Evolutionary conservation across 768 basidiomycete species (phyloP).

Genomic region (Gyrodon lividus): DNA sequence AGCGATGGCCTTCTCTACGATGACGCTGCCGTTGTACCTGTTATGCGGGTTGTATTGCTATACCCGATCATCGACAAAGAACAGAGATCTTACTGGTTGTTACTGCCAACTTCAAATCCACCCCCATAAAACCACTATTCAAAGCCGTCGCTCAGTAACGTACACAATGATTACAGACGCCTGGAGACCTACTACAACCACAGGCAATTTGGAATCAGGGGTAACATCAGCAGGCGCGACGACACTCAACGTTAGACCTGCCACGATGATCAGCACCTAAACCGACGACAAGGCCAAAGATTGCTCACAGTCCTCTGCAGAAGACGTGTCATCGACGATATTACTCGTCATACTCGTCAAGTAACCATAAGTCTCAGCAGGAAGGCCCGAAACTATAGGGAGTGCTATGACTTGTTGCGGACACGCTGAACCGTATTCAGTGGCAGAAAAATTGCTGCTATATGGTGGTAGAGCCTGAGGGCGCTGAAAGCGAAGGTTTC

Average conservation of each 20-base stretch:
- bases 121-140: constrained; percentile 36
- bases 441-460: constrained; percentile 34
- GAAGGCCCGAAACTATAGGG: constrained; percentile 12
- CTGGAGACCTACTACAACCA: constrained; percentile 46
- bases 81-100: constrained; percentile 6
- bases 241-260: constrained; percentile 54
- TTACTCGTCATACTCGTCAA: constrained; percentile 30
- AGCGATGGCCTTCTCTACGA: constrained; percentile 34
- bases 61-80: background rate
- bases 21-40: constrained; percentile 17
- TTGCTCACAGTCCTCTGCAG: constrained; percentile 47
- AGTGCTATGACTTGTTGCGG: constrained; percentile 32
- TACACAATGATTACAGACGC: background rate
- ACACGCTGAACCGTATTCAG: constrained; percentile 37
- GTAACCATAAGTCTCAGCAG: constrained; percentile 16
- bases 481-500: constrained; percentile 35
- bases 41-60: background rate
- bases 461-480: constrained; percentile 32
- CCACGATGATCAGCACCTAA: background rate
- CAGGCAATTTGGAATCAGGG: constrained; percentile 46
- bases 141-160: background rate
- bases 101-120: constrained; percentile 35
- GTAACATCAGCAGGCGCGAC: constrained; percentile 43
- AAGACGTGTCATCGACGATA: constrained; percentile 30
- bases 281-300: background rate